These are phyloP conservation scores for Zopfochytrium polystomum DNA, from an alignment of 371 early-diverging fungal species.

Conservation along the genomic window DNA sequence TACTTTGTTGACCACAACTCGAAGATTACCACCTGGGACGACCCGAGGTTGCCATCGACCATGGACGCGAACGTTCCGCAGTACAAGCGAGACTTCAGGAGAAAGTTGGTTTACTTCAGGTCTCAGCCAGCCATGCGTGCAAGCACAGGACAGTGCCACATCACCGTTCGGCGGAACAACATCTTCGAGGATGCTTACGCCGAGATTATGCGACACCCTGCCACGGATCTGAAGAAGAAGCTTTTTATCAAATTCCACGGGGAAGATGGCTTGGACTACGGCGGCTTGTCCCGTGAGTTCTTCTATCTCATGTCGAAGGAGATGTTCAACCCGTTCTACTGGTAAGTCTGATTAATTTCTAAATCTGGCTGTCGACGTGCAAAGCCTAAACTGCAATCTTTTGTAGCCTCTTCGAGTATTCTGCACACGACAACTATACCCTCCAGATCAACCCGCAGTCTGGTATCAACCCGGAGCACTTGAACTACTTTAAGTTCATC, in stretches of 20 bases:
- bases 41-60: conserved; percentile 90
- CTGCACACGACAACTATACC: conserved; percentile 95
- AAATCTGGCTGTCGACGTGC: too few relatives aligned
- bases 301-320: conserved; percentile 55
- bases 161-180: conserved; percentile 79
- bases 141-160: conserved; percentile 88
- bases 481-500: conserved; percentile 97
- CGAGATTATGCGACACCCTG: conserved; percentile 81
- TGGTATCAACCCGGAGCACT: conserved; percentile 95
- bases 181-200: conserved; percentile 97
- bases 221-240: conserved; percentile 86
- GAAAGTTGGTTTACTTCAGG: conserved; percentile 27
- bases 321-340: conserved; percentile 93
- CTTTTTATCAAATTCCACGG: conserved; percentile 96
- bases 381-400: not conserved
- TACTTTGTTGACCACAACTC: conserved; percentile 54
- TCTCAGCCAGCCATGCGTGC: conserved; percentile 88
- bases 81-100: conserved; percentile 26
- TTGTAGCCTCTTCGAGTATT: conserved; percentile 89
- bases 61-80: conserved; percentile 92
- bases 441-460: conserved; percentile 95
- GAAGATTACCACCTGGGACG: conserved; percentile 69
- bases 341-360: conserved; percentile 13
- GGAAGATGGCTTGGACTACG: conserved; percentile 98
- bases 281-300: conserved; percentile 91